Base-by-base conservation (phyloP, 495 filamentous ascomycete species). In the Aspergillus nidulans region DNA sequence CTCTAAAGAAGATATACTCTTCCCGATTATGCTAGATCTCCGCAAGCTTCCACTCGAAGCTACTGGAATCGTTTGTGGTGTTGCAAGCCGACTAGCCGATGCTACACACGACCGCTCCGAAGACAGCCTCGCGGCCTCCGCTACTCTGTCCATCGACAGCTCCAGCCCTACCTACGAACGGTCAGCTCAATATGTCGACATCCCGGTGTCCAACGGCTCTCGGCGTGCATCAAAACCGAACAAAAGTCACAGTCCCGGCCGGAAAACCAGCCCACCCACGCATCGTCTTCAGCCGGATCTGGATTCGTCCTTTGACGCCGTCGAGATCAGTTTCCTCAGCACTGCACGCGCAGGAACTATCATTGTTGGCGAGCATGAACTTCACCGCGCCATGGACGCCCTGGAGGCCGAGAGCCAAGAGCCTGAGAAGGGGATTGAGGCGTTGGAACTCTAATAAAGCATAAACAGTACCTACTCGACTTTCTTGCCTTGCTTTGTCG, bases 11-110 rank as follows among this genome's bases (percentile, higher is more conserved):
- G 87, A 90, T 46, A 81, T 83, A 28, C 80, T 96, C 15, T 83
- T 97, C 13, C 92, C 94, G 0, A 94, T 98, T 56, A 92, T 88
- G 57, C 79, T 98, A 2, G 91, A 97, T 60, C 76, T 98, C 46
- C 81, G 81, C 19, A 83, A 85, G 25, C 76, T 97, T 3, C 90
- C 92, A 1, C 77, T 91, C 20, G 92, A 96, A 68, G 91, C 89
- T 4, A 95, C 91, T 1, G 94, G 94, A 30, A 96, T 97, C 50
- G 90, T 97, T 32, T 95, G 90, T 60, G 92, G 92, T 7, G 89
- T 97, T 18, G 92, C 92, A 1, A 88, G 90, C 13, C 81, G 81
- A 56, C 76, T 96, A 38, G 88, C 89, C 1, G 81, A 82, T 19
- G 81, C 74, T 18, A 70, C 70, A 13, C 62, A 71, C 19, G 36